Evolutionary conservation across 305 asterid species (phyloP).

Genomic region (Striga hermonthica): DNA sequence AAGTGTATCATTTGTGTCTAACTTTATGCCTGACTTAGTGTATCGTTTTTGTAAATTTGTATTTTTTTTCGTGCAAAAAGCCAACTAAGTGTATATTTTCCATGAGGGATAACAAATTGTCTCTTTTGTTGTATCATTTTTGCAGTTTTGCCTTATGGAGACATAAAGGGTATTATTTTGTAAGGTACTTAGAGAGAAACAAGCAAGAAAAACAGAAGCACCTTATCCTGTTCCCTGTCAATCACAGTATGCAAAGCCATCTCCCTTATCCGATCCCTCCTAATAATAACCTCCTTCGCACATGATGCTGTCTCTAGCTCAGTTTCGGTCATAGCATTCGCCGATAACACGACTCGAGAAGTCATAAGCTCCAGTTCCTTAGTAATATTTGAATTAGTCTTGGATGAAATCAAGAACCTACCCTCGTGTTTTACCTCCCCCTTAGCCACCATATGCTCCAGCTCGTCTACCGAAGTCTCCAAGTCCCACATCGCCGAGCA

Average conservation of each 20-base stretch:
- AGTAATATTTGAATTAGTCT: constrained; percentile 49
- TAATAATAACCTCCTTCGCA: constrained; percentile 55
- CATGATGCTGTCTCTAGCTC: constrained; percentile 49
- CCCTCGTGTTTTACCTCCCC: constrained; percentile 71
- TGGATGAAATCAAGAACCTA: constrained; percentile 47
- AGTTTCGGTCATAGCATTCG: constrained; percentile 48
- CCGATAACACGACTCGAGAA: constrained; percentile 44
- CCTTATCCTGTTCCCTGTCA: constrained; percentile 83
- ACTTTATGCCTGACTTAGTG: too few species aligned
- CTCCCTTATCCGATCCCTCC: constrained; percentile 55
- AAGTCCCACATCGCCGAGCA: constrained; percentile 93
- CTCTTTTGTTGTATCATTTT: too few species aligned
- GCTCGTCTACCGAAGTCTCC: constrained; percentile 88
- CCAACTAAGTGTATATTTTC: constrained; percentile 36
- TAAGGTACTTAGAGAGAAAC: too few species aligned
- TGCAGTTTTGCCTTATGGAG: too few species aligned
- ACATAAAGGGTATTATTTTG: too few species aligned
- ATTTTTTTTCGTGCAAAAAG: constrained; percentile 51
- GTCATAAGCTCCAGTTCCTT: constrained; percentile 51
- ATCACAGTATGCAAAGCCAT: constrained; percentile 54
- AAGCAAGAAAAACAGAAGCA: constrained; percentile 12
- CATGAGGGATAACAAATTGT: constrained; percentile 14
- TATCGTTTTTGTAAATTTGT: constrained; percentile 33
- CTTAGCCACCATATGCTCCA: constrained; percentile 63
- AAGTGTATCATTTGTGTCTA: too few species aligned